Conservation (phyloP, 106 monocot species). For the Acanthochlamys bracteata region DNA sequence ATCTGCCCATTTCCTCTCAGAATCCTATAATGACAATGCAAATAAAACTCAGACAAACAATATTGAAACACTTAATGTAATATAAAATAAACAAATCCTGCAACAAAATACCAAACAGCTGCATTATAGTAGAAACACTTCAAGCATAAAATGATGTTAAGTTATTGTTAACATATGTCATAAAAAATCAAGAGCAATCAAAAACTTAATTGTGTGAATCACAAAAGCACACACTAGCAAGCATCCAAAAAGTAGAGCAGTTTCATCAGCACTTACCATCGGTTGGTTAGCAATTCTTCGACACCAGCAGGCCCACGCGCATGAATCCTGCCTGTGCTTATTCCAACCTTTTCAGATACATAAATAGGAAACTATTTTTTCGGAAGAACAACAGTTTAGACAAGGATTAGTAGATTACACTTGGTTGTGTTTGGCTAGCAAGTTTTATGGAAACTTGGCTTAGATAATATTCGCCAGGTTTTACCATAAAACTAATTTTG, state of each 20-base stretch:
- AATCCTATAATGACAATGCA: slow-evolving; percentile 33
- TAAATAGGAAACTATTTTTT: background rate
- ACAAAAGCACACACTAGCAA: background rate
- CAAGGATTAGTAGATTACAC: no score
- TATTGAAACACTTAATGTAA: background rate
- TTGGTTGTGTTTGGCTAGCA: no score
- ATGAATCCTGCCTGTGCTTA: slow-evolving; percentile 97
- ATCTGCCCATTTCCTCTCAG: slow-evolving; percentile 82
- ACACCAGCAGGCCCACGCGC: slow-evolving; percentile 98
- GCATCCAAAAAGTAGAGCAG: background rate
- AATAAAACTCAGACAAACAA: background rate
- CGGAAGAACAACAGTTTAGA: no score
- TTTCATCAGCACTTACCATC: slow-evolving; percentile 44
- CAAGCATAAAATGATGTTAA: background rate
- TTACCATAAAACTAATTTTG: no score
- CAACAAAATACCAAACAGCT: background rate
- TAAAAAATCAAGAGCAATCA: background rate
- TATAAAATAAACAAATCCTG: background rate
- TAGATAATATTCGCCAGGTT: no score
- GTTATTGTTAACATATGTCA: background rate
- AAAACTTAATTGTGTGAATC: background rate
- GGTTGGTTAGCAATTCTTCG: slow-evolving; percentile 81
- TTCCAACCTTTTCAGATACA: slow-evolving; percentile 66
- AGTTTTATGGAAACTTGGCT: no score
- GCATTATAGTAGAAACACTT: background rate